A percentile compares a stretch with the other conserved stretches of the same genome.
Conservation (phyloP, 345 rosid genomes). For the Diplotaxis tenuifolia region DNA sequence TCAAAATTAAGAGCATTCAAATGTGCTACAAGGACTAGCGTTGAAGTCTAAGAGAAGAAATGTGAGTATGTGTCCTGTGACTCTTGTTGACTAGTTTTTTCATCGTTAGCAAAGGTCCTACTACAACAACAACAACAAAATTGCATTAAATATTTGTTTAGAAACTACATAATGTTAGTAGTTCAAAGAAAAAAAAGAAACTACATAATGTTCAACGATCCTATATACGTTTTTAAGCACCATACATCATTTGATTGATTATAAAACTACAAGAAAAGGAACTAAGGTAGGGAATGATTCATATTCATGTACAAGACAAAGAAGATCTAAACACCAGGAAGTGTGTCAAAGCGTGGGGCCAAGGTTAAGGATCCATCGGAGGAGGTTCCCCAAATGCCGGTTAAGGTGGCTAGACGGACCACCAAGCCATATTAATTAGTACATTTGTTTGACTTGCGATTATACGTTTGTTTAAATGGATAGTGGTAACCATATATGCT, state of each 20-base stretch:
- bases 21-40: background rate
- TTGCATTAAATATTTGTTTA: no score
- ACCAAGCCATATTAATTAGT: background rate
- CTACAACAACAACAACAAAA: no score
- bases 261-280: no score
- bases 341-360: slow-evolving; percentile 12
- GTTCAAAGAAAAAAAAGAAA: no score
- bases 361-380: background rate
- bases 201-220: no score
- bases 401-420: background rate
- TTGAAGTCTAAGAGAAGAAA: background rate
- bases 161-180: no score
- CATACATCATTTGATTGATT: no score
- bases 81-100: background rate
- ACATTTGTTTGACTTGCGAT: slow-evolving; percentile 21
- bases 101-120: no score
- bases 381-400: slow-evolving; percentile 5
- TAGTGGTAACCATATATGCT: background rate
- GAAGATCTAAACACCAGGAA: slow-evolving; percentile 16
- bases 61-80: background rate
- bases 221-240: background rate
- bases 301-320: slow-evolving; percentile 6
- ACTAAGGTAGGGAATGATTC: no score
- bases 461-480: background rate
- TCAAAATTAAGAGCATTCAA: background rate